phyloP scores from a whole-genome alignment of 129 eudicot genomes.

The Scalesia atractyloides region DNA sequence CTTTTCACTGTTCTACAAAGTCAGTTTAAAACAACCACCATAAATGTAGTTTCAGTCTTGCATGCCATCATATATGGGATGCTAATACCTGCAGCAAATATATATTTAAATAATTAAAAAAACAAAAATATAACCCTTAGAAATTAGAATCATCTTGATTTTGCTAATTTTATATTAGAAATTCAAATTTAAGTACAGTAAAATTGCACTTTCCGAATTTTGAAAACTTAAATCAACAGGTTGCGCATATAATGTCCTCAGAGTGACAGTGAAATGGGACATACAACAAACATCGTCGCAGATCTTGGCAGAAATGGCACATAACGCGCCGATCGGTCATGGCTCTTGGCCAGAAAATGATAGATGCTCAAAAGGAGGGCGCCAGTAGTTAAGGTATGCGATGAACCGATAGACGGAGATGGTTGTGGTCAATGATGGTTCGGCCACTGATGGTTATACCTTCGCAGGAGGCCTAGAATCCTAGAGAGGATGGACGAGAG shows the following conservation, averaged over 20 bases:
- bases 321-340: neutral
- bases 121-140: neutral
- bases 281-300: too few species aligned
- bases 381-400: too few species aligned
- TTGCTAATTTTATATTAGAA: neutral
- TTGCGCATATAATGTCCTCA: too few species aligned
- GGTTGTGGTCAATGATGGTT: too few species aligned
- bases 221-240: neutral
- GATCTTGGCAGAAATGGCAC: too few species aligned
- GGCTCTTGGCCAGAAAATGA: neutral
- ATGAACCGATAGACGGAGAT: too few species aligned
- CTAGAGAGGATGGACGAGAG: too few species aligned
- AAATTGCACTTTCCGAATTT: neutral
- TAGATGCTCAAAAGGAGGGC: neutral
- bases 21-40: conserved; percentile 80
- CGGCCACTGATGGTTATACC: too few species aligned
- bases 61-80: conserved; percentile 96
- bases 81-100: conserved; percentile 57
- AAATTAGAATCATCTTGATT: neutral
- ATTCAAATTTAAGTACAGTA: neutral
- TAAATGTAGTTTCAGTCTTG: conserved; percentile 93
- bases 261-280: too few species aligned
- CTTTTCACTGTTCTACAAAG: conserved; percentile 84
- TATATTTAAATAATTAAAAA: neutral
- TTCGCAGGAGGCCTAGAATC: too few species aligned